Evolutionary conservation across 2,329 filamentous ascomycete species (phyloP).

Genomic region (Diaporthe amygdali): DNA sequence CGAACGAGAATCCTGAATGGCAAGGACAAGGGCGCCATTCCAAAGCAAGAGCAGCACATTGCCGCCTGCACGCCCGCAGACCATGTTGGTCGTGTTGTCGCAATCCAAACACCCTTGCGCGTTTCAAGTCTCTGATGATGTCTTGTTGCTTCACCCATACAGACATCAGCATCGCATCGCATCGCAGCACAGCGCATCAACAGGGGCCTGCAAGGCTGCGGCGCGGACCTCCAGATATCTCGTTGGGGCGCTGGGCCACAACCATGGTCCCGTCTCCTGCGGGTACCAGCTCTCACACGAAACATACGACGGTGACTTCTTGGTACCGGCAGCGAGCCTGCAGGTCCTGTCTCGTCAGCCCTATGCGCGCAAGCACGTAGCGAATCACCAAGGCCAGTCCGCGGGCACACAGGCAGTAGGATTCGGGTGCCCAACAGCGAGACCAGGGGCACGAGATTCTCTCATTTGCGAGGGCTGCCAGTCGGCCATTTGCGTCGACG

Average conservation of each 20-base stretch:
- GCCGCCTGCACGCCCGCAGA: background rate
- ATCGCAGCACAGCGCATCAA: background rate
- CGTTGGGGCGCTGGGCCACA: background rate
- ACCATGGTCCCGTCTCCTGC: background rate
- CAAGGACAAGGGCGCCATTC: background rate
- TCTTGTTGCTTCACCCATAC: background rate
- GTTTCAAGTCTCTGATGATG: conserved; percentile 13
- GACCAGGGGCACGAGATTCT: background rate
- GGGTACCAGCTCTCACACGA: background rate
- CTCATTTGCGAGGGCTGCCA: background rate
- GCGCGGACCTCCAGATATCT: background rate
- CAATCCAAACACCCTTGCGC: background rate
- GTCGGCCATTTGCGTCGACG: background rate
- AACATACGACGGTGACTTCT: background rate
- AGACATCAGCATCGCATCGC: background rate
- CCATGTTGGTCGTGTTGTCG: background rate
- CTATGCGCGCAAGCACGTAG: background rate
- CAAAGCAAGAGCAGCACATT: background rate
- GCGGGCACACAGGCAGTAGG: background rate
- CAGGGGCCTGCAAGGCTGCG: background rate
- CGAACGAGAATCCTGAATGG: background rate
- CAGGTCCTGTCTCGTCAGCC: conserved; percentile 23
- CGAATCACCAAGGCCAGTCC: background rate
- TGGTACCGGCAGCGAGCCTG: background rate
- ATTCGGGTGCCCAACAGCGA: background rate